These are phyloP conservation scores for Plasmodium coatneyi DNA, from an alignment of 169 alveolate species.

Conservation along the genomic window DNA sequence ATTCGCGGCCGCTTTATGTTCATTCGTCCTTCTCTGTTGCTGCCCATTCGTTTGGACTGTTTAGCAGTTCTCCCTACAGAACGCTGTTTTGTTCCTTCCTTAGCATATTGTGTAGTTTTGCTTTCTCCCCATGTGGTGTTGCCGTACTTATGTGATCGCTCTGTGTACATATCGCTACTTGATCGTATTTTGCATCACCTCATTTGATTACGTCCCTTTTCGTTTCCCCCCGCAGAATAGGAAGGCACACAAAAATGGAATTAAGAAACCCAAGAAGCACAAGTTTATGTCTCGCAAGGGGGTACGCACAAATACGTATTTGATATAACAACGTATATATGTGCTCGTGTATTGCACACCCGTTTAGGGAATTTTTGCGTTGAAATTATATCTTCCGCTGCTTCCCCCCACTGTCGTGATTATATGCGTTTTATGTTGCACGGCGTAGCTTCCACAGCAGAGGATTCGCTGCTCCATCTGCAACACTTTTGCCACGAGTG, in stretches of 20 bases:
- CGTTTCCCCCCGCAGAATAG: slow-evolving; percentile 78
- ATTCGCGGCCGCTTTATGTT: background rate
- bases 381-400: background rate
- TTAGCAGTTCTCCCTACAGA: background rate
- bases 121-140: background rate
- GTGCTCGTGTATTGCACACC: background rate
- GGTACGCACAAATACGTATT: slow-evolving; percentile 70
- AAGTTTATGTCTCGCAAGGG: slow-evolving; percentile 86
- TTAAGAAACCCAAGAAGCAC: slow-evolving; percentile 80
- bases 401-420: background rate
- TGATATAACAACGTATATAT: background rate
- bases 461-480: background rate
- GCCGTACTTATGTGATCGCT: background rate
- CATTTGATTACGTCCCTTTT: background rate
- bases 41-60: background rate
- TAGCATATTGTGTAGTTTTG: background rate
- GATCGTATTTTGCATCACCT: background rate
- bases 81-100: background rate
- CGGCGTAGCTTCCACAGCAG: background rate
- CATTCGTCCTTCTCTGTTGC: background rate
- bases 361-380: background rate
- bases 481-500: background rate
- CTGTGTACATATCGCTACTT: background rate
- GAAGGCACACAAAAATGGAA: slow-evolving; percentile 89
- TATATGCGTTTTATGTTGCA: background rate